Conservation (phyloP, 2,329 filamentous ascomycete genomes). For the Stemphylium vesicarium region DNA sequence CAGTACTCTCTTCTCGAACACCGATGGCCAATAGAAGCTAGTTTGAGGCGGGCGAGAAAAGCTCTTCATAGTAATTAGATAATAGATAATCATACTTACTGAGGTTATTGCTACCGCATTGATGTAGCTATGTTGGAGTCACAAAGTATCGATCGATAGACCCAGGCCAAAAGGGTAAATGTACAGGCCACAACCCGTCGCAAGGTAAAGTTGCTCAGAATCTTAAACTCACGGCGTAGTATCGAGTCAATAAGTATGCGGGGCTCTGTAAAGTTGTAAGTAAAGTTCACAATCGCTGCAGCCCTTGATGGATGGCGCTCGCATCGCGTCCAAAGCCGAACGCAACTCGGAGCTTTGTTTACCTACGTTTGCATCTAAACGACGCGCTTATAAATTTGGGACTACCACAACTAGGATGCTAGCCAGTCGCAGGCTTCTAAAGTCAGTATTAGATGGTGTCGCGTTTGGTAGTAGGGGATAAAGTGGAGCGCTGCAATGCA, state of each 20-base stretch:
- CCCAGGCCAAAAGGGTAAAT: neutral
- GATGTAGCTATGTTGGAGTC: conserved; percentile 6
- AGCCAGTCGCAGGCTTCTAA: neutral
- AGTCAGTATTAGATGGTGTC: conserved; percentile 5
- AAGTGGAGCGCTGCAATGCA: conserved; percentile 15
- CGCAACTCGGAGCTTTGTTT: conserved; percentile 5
- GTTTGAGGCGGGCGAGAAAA: neutral
- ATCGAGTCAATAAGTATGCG: neutral
- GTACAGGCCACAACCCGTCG: neutral
- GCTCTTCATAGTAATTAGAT: neutral
- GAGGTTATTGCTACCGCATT: conserved; percentile 20
- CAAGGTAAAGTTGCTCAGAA: neutral
- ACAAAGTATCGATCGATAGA: neutral
- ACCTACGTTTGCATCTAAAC: neutral
- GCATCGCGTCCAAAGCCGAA: conserved; percentile 6
- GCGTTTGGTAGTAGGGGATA: conserved; percentile 13
- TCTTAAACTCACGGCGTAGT: neutral
- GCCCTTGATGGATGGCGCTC: conserved; percentile 11
- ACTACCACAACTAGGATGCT: neutral
- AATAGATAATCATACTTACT: conserved; percentile 10
- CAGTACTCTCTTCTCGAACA: neutral
- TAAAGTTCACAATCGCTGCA: conserved; percentile 1
- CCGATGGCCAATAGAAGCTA: neutral
- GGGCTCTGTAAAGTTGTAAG: conserved; percentile 11
- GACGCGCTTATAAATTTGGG: neutral